These are phyloP conservation scores for Meyerozyma carpophila DNA, from an alignment of 1,139 yeast genomes.

Conservation along the genomic window DNA sequence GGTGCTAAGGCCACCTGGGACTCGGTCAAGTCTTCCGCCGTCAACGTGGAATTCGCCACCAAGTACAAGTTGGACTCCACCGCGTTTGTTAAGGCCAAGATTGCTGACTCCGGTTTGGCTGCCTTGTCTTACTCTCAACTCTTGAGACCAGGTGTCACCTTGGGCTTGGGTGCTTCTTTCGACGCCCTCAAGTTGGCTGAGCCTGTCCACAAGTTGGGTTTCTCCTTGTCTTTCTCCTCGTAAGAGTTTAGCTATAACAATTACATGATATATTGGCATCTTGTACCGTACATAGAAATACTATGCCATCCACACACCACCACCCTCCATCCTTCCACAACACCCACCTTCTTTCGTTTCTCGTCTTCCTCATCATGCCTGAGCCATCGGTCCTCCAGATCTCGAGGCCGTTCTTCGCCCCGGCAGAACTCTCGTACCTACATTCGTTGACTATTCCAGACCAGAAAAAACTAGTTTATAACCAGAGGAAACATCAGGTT, in stretches of 20 bases:
- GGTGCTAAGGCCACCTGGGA: constrained; percentile 98
- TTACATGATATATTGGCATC: neutral
- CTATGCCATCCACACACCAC: neutral
- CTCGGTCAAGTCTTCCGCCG: constrained; percentile 65
- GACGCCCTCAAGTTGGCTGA: constrained; percentile 95
- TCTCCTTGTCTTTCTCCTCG: constrained; percentile 88
- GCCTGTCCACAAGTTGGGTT: constrained; percentile 97
- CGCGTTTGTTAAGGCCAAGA: constrained; percentile 92
- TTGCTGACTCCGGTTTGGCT: constrained; percentile 94
- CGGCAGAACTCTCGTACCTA: constrained; percentile 48
- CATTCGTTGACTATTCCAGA: constrained; percentile 52
- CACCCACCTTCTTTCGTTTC: neutral
- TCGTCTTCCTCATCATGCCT: neutral
- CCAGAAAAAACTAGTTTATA: constrained; percentile 39
- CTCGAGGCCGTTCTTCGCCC: constrained; percentile 61
- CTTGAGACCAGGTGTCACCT: constrained; percentile 93
- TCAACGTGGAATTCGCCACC: constrained; percentile 89
- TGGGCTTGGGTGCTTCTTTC: constrained; percentile 96
- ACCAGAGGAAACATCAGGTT: constrained; percentile 48
- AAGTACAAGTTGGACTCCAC: constrained; percentile 85
- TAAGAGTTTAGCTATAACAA: constrained; percentile 24
- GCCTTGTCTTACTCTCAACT: constrained; percentile 93
- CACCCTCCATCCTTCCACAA: too few relatives aligned
- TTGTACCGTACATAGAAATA: neutral
- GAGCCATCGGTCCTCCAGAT: constrained; percentile 32